Conservation (phyloP, 164 flowering plant genomes). For the Houttuynia cordata region DNA sequence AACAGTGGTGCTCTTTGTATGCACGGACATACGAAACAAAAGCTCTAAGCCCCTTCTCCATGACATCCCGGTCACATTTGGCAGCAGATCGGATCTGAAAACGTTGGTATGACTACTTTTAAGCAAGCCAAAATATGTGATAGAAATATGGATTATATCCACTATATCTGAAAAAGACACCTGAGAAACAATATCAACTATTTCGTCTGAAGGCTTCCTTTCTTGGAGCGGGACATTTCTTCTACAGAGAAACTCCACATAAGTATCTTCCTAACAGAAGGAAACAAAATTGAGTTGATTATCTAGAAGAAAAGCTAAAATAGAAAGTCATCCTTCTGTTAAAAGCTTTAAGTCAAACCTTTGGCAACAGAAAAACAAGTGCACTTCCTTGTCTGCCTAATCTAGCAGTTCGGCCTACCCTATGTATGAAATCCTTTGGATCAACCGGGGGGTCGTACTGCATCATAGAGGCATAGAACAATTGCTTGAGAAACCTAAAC, state of each 20-base stretch:
- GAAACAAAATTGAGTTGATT: background rate
- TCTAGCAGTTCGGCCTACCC: constrained; percentile 95
- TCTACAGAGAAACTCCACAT: constrained; percentile 66
- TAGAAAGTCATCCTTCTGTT: too few species aligned
- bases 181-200: constrained; percentile 56
- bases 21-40: constrained; percentile 91
- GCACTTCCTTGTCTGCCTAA: constrained; percentile 84
- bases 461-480: constrained; percentile 12
- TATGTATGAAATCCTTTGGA: constrained; percentile 81
- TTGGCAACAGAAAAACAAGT: constrained; percentile 66
- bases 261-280: constrained; percentile 67
- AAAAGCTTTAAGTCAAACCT: constrained; percentile 30
- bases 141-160: too few species aligned
- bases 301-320: too few species aligned
- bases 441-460: constrained; percentile 99
- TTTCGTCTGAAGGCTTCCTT: constrained; percentile 41
- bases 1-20: constrained; percentile 91
- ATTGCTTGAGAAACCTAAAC: background rate
- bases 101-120: background rate
- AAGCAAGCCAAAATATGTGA: too few species aligned
- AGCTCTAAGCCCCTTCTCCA: constrained; percentile 87
- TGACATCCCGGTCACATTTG: constrained; percentile 75
- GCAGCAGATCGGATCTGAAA: constrained; percentile 74
- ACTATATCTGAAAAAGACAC: too few species aligned
- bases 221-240: constrained; percentile 70